Conservation (phyloP, 129 eudicot species). For the Apium graveolens region DNA sequence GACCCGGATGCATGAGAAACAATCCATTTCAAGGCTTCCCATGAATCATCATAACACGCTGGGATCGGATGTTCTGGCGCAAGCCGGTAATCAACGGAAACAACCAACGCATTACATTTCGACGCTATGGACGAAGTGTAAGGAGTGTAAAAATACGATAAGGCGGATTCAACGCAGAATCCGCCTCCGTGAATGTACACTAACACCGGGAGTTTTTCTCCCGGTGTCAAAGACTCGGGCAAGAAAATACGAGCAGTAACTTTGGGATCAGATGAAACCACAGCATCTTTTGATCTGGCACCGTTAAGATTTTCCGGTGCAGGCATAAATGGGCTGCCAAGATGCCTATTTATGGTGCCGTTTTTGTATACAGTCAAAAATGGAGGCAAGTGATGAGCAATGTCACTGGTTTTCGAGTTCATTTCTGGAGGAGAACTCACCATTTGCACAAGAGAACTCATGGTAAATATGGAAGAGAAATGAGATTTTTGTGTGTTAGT, state of each 20-base stretch:
- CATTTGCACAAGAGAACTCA: neutral
- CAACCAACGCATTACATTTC: slow-evolving; percentile 29
- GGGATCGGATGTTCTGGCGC: slow-evolving; percentile 46
- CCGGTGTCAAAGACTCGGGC: slow-evolving; percentile 17
- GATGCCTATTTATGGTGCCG: slow-evolving; percentile 22
- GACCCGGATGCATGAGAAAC: slow-evolving; percentile 23
- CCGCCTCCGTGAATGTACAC: slow-evolving; percentile 61
- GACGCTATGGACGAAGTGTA: slow-evolving; percentile 21
- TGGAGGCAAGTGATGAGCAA: slow-evolving; percentile 12
- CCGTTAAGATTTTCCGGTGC: slow-evolving; percentile 19
- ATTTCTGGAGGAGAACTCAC: neutral
- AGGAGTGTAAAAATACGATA: slow-evolving; percentile 21
- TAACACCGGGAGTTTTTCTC: slow-evolving; percentile 39
- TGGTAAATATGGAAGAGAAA: neutral
- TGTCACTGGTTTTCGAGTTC: neutral
- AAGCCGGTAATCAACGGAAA: slow-evolving; percentile 41
- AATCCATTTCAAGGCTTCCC: slow-evolving; percentile 48
- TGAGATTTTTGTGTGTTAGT: neutral
- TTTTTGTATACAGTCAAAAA: slow-evolving; percentile 30
- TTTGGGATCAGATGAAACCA: slow-evolving; percentile 19
- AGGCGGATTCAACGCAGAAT: slow-evolving; percentile 32
- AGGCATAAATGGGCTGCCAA: slow-evolving; percentile 16
- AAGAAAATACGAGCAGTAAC: slow-evolving; percentile 32
- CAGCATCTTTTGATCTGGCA: slow-evolving; percentile 38
- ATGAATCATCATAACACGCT: slow-evolving; percentile 35